phyloP scores from a whole-genome alignment of 306 rosid species.

The Inga leiocalycina region DNA sequence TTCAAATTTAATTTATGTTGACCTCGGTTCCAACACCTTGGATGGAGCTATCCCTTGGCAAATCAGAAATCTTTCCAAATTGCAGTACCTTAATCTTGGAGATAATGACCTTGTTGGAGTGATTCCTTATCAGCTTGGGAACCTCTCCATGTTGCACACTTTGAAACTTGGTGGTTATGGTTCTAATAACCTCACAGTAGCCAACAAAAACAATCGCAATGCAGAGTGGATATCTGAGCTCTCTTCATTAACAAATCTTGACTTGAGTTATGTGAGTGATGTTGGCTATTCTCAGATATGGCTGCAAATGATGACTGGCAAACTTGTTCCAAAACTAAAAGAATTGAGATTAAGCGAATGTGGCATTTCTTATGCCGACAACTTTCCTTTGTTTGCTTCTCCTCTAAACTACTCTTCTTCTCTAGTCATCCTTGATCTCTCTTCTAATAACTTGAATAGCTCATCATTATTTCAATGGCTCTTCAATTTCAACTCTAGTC shows the following conservation, averaged over 20 bases:
- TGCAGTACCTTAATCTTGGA: background rate
- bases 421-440: background rate
- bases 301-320: background rate
- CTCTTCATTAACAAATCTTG: background rate
- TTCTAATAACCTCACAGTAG: background rate
- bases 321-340: background rate
- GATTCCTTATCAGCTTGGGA: background rate
- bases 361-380: background rate
- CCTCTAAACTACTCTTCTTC: background rate
- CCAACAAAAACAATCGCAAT: background rate
- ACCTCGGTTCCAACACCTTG: background rate
- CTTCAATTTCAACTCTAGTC: no score
- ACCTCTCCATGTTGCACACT: background rate
- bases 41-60: conserved; percentile 8
- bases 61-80: background rate
- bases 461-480: no score
- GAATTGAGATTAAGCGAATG: background rate
- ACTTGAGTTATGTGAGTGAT: background rate
- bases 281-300: background rate
- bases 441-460: no score
- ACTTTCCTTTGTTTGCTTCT: background rate
- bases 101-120: background rate
- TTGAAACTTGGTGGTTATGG: background rate
- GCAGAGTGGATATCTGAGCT: conserved; percentile 4
- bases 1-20: background rate